phyloP scores from a whole-genome alignment of 140 eudicot genomes.

The Ambrosia hybrid region DNA sequence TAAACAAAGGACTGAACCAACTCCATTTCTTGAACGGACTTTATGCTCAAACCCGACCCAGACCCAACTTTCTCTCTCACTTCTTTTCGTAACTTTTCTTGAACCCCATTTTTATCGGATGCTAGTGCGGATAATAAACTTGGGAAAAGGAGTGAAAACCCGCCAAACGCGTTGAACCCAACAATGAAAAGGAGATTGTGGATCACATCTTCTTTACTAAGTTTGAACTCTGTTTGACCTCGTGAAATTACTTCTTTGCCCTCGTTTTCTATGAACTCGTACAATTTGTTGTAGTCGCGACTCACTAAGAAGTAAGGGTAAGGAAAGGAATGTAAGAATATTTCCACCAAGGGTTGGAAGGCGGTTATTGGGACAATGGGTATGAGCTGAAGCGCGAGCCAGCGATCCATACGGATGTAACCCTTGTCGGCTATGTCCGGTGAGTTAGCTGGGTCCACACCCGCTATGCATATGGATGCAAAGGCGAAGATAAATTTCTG shows the following conservation, averaged over 20 bases:
- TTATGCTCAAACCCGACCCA: conserved; percentile 35
- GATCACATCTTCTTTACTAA: conserved; percentile 50
- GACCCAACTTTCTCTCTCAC: conserved; percentile 50
- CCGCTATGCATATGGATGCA: conserved; percentile 43
- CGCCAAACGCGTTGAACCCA: conserved; percentile 85
- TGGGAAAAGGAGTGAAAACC: conserved; percentile 53
- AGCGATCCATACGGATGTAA: conserved; percentile 43
- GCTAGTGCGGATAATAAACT: conserved; percentile 42
- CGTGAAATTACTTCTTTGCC: conserved; percentile 47
- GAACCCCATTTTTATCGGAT: conserved; percentile 38
- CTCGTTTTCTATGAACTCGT: conserved; percentile 44
- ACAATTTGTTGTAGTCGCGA: conserved; percentile 56
- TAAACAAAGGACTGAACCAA: conserved; percentile 65
- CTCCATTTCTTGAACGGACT: conserved; percentile 51
- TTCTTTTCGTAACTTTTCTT: conserved; percentile 49
- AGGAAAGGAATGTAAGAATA: conserved; percentile 73
- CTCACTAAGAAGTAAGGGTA: conserved; percentile 62
- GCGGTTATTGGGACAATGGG: conserved; percentile 50
- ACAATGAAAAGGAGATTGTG: conserved; percentile 71
- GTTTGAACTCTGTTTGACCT: conserved; percentile 55
- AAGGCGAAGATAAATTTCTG: conserved; percentile 61
- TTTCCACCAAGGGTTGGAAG: conserved; percentile 70
- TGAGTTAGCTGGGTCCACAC: conserved; percentile 59
- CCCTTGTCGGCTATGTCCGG: conserved; percentile 67
- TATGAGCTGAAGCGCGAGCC: conserved; percentile 75